Conservation (phyloP, 495 filamentous ascomycete genomes). For the Oidiodendron maius region DNA sequence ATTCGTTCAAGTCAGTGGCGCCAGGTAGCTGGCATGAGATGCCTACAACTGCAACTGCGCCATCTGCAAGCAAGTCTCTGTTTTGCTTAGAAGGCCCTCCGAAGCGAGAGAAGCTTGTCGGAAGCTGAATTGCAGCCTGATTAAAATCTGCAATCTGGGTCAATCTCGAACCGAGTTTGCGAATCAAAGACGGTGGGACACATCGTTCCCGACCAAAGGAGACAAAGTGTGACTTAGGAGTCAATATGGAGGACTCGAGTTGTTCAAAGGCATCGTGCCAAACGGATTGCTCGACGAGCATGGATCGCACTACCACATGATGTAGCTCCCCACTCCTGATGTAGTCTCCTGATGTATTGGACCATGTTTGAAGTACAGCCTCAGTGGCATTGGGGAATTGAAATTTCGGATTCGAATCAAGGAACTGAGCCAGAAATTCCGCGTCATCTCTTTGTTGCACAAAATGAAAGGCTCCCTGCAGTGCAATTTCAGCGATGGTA, state of each 20-base stretch:
- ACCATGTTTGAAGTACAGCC: slow-evolving; percentile 24
- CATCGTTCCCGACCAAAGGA: slow-evolving; percentile 38
- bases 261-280: slow-evolving; percentile 35
- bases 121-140: background rate
- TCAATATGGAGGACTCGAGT: slow-evolving; percentile 9
- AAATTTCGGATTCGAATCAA: slow-evolving; percentile 22
- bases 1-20: slow-evolving; percentile 1
- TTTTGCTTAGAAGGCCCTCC: no score
- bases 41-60: slow-evolving; percentile 55
- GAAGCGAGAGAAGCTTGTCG: no score
- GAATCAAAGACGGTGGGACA: slow-evolving; percentile 31
- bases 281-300: slow-evolving; percentile 33
- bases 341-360: slow-evolving; percentile 22
- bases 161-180: slow-evolving; percentile 17
- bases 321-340: slow-evolving; percentile 25
- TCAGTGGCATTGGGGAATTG: slow-evolving; percentile 34
- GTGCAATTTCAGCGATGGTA: slow-evolving; percentile 23
- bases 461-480: slow-evolving; percentile 36
- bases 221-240: slow-evolving; percentile 21
- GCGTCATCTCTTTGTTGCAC: slow-evolving; percentile 9
- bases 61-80: no score
- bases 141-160: slow-evolving; percentile 24
- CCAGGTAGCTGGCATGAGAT: slow-evolving; percentile 56
- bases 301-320: slow-evolving; percentile 28
- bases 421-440: slow-evolving; percentile 18